Evolutionary conservation across 768 basidiomycete genomes (phyloP).

Genomic region (Kondoa malvinella): DNA sequence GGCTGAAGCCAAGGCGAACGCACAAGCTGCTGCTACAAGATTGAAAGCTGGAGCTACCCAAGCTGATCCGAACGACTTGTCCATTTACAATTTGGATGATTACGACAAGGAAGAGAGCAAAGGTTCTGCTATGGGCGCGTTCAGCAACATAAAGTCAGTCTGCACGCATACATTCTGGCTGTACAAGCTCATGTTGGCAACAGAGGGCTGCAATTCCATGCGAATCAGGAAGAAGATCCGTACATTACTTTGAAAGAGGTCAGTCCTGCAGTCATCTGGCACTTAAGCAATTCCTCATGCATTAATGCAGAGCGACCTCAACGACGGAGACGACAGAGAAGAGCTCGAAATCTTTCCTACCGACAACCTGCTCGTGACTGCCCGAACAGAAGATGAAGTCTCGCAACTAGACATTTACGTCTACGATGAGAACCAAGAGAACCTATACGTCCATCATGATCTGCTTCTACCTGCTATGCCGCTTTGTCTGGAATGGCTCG

Average conservation of each 20-base stretch:
- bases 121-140: conserved; percentile 30
- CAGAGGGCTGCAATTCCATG: conserved; percentile 8
- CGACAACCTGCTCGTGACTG: conserved; percentile 79
- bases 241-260: conserved; percentile 93
- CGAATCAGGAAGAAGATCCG: conserved; percentile 81
- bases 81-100: conserved; percentile 73
- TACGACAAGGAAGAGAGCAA: conserved; percentile 62
- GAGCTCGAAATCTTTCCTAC: conserved; percentile 76
- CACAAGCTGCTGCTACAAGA: conserved; percentile 28
- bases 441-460: conserved; percentile 91
- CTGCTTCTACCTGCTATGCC: conserved; percentile 94
- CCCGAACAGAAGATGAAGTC: conserved; percentile 91
- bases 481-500: conserved; percentile 96
- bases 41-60: conserved; percentile 26
- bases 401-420: conserved; percentile 91
- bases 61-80: conserved; percentile 42
- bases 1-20: conserved; percentile 21
- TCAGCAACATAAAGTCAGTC: conserved; percentile 7
- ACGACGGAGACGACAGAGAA: conserved; percentile 60
- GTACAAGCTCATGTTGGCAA: neutral
- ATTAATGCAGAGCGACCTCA: conserved; percentile 42
- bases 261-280: conserved; percentile 24
- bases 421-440: conserved; percentile 67
- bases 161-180: neutral
- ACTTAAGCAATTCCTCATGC: neutral